Conservation (phyloP, 352 stramenopile genomes). For the Phytophthora crassamura region DNA sequence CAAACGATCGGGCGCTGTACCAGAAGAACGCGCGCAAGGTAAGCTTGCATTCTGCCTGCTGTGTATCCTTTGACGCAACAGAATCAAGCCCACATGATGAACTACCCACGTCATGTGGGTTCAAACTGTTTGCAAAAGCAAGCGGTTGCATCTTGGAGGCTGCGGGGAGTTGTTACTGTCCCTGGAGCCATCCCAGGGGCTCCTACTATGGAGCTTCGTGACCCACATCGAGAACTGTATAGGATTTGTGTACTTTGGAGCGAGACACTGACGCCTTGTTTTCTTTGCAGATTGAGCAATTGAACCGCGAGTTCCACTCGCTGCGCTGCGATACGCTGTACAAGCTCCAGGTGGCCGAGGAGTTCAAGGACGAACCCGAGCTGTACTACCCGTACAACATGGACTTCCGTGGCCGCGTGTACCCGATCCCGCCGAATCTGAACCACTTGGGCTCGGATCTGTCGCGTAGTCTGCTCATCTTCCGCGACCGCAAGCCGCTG, state of each 20-base stretch:
- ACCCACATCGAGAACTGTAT: conserved; percentile 35
- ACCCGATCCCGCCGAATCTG: conserved; percentile 98
- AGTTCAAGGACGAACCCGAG: conserved; percentile 96
- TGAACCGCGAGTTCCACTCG: conserved; percentile 93
- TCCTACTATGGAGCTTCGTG: conserved; percentile 34
- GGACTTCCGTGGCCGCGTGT: conserved; percentile 98
- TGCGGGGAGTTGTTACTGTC: conserved; percentile 14
- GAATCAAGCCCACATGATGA: conserved; percentile 84
- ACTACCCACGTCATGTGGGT: conserved; percentile 64
- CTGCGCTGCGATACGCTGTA: conserved; percentile 95
- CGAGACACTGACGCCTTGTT: conserved; percentile 21
- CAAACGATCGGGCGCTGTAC: conserved; percentile 71
- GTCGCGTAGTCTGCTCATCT: conserved; percentile 96
- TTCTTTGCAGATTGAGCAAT: conserved; percentile 69
- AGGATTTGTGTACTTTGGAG: background rate
- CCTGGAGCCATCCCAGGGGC: conserved; percentile 26
- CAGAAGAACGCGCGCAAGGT: conserved; percentile 81
- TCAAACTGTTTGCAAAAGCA: conserved; percentile 88
- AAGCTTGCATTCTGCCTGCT: conserved; percentile 35
- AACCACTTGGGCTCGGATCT: conserved; percentile 99
- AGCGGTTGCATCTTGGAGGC: conserved; percentile 51
- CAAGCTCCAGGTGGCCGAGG: conserved; percentile 96
- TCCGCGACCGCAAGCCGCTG: conserved; percentile 95
- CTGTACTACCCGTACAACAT: conserved; percentile 99
- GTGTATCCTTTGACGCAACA: conserved; percentile 49